phyloP scores from a whole-genome alignment of 352 stramenopile genomes.

The Phytophthora quininea region DNA sequence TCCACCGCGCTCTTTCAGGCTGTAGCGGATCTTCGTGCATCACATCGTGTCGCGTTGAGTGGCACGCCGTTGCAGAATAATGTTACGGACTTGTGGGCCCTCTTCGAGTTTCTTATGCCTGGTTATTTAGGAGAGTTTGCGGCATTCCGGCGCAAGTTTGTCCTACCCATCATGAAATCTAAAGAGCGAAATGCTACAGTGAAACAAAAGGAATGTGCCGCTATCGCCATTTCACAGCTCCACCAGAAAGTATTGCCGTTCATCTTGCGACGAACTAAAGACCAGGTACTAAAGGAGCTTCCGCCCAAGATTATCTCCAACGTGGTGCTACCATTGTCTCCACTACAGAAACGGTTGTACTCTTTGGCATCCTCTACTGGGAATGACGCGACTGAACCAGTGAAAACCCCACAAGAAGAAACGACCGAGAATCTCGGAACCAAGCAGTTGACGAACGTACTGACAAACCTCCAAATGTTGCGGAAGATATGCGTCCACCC shows the following conservation, averaged over 20 bases:
- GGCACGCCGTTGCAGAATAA: slow-evolving; percentile 98
- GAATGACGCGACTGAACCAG: background rate
- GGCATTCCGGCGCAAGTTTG: slow-evolving; percentile 65
- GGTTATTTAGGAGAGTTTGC: slow-evolving; percentile 94
- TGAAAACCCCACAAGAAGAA: too few species aligned
- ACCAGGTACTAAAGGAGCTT: slow-evolving; percentile 95
- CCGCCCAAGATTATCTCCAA: slow-evolving; percentile 98
- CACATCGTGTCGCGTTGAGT: slow-evolving; percentile 94
- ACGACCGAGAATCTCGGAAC: background rate
- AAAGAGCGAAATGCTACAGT: slow-evolving; percentile 63
- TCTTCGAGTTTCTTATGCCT: slow-evolving; percentile 98
- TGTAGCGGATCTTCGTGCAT: slow-evolving; percentile 74
- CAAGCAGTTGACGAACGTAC: slow-evolving; percentile 43
- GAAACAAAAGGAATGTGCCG: slow-evolving; percentile 78
- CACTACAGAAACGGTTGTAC: slow-evolving; percentile 90
- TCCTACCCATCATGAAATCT: slow-evolving; percentile 65
- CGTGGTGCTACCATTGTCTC: slow-evolving; percentile 89
- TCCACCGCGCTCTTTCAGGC: slow-evolving; percentile 89
- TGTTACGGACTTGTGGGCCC: slow-evolving; percentile 96
- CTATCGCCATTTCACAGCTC: slow-evolving; percentile 91
- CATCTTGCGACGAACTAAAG: slow-evolving; percentile 96
- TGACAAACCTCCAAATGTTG: slow-evolving; percentile 79
- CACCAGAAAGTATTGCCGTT: slow-evolving; percentile 98
- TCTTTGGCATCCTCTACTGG: slow-evolving; percentile 35
- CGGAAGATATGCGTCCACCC: slow-evolving; percentile 96